A percentile compares a stretch with the other conserved stretches of the same genome.
phyloP scores from a whole-genome alignment of 768 basidiomycete genomes.

The Gelatoporia subvermispora region DNA sequence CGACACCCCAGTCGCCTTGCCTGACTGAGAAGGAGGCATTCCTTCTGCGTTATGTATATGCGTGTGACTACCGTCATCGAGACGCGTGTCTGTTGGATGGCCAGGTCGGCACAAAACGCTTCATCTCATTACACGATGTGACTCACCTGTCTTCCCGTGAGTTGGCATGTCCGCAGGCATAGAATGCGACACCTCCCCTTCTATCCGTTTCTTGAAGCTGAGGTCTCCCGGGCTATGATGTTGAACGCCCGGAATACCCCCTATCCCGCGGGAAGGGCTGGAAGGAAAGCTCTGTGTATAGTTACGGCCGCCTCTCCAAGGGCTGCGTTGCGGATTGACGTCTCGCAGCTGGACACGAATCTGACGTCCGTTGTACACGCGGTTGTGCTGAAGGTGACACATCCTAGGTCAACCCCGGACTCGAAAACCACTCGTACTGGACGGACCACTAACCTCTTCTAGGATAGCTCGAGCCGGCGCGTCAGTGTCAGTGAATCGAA shows the following conservation, averaged over 20 bases:
- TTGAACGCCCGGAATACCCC: no score
- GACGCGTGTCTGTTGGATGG: no score
- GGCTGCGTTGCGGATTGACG: constrained; percentile 47
- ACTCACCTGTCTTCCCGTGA: no score
- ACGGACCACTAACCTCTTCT: constrained; percentile 46
- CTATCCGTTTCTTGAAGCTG: no score
- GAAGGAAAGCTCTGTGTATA: constrained; percentile 32
- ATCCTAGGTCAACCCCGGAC: not conserved
- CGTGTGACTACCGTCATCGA: no score
- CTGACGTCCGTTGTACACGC: constrained; percentile 59
- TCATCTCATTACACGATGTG: no score
- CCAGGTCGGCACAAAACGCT: no score
- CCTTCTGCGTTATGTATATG: no score
- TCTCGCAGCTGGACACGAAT: constrained; percentile 77
- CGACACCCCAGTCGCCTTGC: no score
- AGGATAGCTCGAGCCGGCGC: constrained; percentile 62
- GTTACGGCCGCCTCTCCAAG: constrained; percentile 39
- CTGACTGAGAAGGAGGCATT: no score
- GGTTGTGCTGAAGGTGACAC: constrained; percentile 70
- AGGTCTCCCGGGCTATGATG: no score
- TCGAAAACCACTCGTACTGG: not conserved
- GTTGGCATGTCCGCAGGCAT: no score
- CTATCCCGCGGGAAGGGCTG: constrained; percentile 14
- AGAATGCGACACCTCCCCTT: not conserved
- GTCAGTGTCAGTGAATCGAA: constrained; percentile 62